Conservation (phyloP, 805 yeast species). For the Saturnispora serradocipensis region DNA sequence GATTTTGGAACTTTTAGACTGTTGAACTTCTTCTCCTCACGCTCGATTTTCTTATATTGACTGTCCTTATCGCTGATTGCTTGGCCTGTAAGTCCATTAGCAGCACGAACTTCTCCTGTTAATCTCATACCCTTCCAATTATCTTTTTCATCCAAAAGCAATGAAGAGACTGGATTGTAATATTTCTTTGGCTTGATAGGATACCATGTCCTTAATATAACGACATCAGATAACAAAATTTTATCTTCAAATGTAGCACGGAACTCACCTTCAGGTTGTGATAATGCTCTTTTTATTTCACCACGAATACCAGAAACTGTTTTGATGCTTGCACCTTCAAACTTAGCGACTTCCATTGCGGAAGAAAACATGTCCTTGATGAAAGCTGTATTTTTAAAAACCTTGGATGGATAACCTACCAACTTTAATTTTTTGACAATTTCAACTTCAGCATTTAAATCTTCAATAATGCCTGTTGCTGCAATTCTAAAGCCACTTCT, state of each 20-base stretch:
- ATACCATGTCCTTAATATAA: slow-evolving; percentile 92
- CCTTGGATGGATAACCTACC: slow-evolving; percentile 90
- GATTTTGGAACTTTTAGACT: slow-evolving; percentile 79
- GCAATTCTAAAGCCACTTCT: slow-evolving; percentile 90
- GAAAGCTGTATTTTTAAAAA: slow-evolving; percentile 93
- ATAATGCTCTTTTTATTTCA: slow-evolving; percentile 88
- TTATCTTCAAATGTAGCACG: slow-evolving; percentile 97
- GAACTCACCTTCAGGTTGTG: slow-evolving; percentile 90
- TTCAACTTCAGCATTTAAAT: slow-evolving; percentile 80
- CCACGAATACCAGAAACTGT: slow-evolving; percentile 98
- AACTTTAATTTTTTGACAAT: slow-evolving; percentile 92
- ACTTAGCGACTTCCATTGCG: slow-evolving; percentile 89
- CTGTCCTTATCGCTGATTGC: slow-evolving; percentile 50
- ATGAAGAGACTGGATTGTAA: slow-evolving; percentile 93
- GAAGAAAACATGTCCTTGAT: slow-evolving; percentile 93
- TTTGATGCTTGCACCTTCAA: slow-evolving; percentile 94
- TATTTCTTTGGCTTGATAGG: slow-evolving; percentile 85
- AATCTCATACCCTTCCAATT: slow-evolving; percentile 96
- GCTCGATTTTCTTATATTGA: slow-evolving; percentile 62
- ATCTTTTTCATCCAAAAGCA: slow-evolving; percentile 63
- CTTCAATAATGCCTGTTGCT: slow-evolving; percentile 94
- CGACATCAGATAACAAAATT: slow-evolving; percentile 79
- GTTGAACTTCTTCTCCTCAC: slow-evolving; percentile 78
- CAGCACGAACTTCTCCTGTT: slow-evolving; percentile 90
- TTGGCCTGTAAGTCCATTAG: slow-evolving; percentile 37